Evolutionary conservation across 805 yeast species (phyloP).

Genomic region (Myxozyma lipomycoides): DNA sequence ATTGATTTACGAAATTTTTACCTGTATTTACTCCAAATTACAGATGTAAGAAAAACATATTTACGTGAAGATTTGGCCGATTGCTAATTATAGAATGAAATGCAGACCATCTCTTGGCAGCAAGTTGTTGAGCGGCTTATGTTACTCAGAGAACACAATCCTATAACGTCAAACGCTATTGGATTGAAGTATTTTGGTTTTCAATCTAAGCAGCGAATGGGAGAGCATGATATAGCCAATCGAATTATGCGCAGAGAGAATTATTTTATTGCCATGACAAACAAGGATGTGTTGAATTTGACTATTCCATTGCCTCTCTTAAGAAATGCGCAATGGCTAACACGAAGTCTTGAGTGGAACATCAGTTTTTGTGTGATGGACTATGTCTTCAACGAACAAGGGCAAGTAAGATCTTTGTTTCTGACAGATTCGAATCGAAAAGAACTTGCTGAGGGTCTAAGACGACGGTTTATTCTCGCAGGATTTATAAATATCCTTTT

Average conservation of each 20-base stretch:
- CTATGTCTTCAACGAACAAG: conserved; percentile 75
- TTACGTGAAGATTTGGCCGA: background rate
- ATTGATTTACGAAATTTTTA: conserved; percentile 76
- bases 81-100: conserved; percentile 42
- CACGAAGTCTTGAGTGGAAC: conserved; percentile 93
- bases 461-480: conserved; percentile 78
- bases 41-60: conserved; percentile 46
- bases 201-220: conserved; percentile 67
- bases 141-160: conserved; percentile 74
- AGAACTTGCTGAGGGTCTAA: conserved; percentile 57
- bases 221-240: conserved; percentile 93
- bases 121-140: conserved; percentile 72
- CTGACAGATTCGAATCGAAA: conserved; percentile 68
- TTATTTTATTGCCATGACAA: conserved; percentile 84
- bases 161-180: conserved; percentile 47
- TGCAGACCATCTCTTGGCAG: conserved; percentile 93
- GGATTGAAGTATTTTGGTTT: conserved; percentile 22
- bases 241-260: conserved; percentile 94
- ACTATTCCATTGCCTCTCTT: conserved; percentile 53
- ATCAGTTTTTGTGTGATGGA: conserved; percentile 82
- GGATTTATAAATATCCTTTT: conserved; percentile 77
- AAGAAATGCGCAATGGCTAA: conserved; percentile 47
- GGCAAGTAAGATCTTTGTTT: conserved; percentile 70
- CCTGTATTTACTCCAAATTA: conserved; percentile 60
- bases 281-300: conserved; percentile 67